phyloP scores from a whole-genome alignment of 345 rosid genomes.

The Sonneratia alba region DNA sequence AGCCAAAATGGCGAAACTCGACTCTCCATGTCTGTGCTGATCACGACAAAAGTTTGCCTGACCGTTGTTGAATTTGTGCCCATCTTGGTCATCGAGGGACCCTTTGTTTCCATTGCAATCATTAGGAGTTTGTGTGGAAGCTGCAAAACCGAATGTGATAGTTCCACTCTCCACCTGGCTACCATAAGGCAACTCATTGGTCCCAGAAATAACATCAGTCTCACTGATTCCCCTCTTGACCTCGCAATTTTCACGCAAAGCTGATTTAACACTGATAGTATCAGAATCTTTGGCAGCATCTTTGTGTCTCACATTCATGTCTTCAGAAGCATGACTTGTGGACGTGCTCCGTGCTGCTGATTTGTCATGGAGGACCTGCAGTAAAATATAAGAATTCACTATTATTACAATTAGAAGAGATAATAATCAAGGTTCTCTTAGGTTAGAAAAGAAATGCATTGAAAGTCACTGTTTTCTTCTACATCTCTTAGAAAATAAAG shows the following conservation, averaged over 20 bases:
- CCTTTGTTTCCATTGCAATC: conserved; percentile 12
- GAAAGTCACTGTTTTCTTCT: no score
- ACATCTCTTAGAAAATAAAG: no score
- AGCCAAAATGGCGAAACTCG: conserved; percentile 57
- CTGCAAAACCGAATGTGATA: conserved; percentile 9
- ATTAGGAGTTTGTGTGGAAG: conserved; percentile 14
- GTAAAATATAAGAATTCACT: neutral
- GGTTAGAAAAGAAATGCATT: no score
- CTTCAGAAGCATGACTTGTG: neutral
- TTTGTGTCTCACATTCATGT: neutral
- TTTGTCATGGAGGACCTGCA: neutral
- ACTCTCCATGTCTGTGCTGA: conserved; percentile 40
- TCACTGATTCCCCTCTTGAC: neutral
- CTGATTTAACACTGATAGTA: neutral
- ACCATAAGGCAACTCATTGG: no score
- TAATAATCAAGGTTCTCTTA: no score
- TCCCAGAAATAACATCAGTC: neutral
- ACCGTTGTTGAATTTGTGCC: conserved; percentile 8
- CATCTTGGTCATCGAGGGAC: conserved; percentile 11
- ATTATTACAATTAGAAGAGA: no score
- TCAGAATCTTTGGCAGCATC: neutral
- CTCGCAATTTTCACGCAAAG: neutral
- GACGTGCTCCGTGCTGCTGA: neutral
- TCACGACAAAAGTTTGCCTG: conserved; percentile 21
- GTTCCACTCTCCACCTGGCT: no score